A percentile compares a stretch with the other conserved stretches of the same genome.
Conservation (phyloP, 371 early-diverging fungal genomes). For the Circinella minor region DNA sequence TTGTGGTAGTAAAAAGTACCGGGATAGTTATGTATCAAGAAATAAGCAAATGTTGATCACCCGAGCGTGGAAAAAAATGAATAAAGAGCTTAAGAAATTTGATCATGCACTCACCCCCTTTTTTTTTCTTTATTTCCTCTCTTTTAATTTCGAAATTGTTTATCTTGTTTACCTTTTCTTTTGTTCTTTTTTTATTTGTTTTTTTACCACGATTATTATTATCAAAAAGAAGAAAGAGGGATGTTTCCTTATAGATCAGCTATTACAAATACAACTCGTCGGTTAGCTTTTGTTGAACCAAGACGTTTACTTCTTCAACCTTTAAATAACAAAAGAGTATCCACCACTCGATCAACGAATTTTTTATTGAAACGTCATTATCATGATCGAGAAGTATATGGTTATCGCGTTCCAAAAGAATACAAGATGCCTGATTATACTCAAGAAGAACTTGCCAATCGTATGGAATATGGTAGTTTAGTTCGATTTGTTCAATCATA, state of each 20-base stretch:
- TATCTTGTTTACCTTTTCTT: background rate
- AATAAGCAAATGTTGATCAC: background rate
- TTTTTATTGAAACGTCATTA: slow-evolving; percentile 37
- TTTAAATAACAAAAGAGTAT: background rate
- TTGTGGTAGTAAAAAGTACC: too few species aligned
- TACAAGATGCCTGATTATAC: slow-evolving; percentile 77
- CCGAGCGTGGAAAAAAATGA: slow-evolving; percentile 8
- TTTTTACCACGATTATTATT: background rate
- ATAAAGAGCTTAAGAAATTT: background rate
- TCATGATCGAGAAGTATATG: slow-evolving; percentile 83
- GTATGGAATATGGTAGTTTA: slow-evolving; percentile 81
- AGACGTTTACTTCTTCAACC: background rate
- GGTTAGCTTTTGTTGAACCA: background rate
- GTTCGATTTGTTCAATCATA: slow-evolving; percentile 87
- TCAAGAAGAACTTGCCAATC: slow-evolving; percentile 77
- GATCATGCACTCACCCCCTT: slow-evolving; percentile 2
- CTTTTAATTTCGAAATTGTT: background rate
- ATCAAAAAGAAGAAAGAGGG: background rate
- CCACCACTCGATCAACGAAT: background rate
- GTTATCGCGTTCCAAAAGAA: slow-evolving; percentile 78
- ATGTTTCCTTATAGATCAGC: slow-evolving; percentile 3
- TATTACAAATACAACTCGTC: background rate
- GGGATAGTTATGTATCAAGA: background rate
- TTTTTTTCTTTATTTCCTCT: too few species aligned
- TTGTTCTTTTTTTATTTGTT: background rate